Conservation (phyloP, 1,284 basidiomycete species). For the Ustilago esculenta region DNA sequence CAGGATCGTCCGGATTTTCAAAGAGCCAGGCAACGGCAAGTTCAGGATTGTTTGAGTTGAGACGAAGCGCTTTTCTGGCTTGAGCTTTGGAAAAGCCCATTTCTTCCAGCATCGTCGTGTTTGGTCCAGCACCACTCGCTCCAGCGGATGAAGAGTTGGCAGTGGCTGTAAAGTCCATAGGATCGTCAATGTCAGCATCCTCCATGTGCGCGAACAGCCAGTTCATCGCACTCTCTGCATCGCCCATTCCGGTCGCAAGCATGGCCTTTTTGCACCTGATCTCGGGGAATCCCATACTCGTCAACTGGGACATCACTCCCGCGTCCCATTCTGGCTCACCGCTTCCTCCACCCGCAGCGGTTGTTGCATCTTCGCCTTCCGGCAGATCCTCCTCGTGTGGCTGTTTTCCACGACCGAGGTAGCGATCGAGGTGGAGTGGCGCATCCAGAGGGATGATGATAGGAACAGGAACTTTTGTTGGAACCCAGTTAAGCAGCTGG, state of each 20-base stretch:
- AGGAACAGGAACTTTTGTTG: slow-evolving; percentile 91
- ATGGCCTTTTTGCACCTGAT: slow-evolving; percentile 72
- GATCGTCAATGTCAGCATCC: slow-evolving; percentile 88
- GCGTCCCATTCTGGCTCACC: slow-evolving; percentile 46
- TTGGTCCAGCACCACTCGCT: slow-evolving; percentile 59
- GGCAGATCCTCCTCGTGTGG: slow-evolving; percentile 79
- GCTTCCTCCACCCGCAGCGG: slow-evolving; percentile 1
- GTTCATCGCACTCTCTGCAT: slow-evolving; percentile 86
- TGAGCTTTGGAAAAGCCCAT: slow-evolving; percentile 92
- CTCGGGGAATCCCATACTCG: slow-evolving; percentile 63
- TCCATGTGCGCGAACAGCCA: slow-evolving; percentile 97
- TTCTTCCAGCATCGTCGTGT: slow-evolving; percentile 75
- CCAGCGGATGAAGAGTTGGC: not conserved
- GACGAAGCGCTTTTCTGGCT: slow-evolving; percentile 84
- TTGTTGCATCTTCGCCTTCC: slow-evolving; percentile 68
- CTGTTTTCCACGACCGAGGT: slow-evolving; percentile 80
- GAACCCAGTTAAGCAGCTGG: slow-evolving; percentile 96
- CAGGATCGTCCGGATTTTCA: slow-evolving; percentile 86
- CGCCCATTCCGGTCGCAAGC: slow-evolving; percentile 79
- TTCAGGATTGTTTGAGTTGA: slow-evolving; percentile 83
- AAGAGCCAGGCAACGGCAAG: slow-evolving; percentile 97
- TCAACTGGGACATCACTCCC: slow-evolving; percentile 57
- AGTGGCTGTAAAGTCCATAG: slow-evolving; percentile 70
- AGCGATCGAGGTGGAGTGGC: slow-evolving; percentile 75
- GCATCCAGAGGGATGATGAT: slow-evolving; percentile 75